Percentiles rank a stretch among this genome's conserved stretches.
phyloP scores from a whole-genome alignment of 108 stramenopile genomes.

The Nitzschia sp. region DNA sequence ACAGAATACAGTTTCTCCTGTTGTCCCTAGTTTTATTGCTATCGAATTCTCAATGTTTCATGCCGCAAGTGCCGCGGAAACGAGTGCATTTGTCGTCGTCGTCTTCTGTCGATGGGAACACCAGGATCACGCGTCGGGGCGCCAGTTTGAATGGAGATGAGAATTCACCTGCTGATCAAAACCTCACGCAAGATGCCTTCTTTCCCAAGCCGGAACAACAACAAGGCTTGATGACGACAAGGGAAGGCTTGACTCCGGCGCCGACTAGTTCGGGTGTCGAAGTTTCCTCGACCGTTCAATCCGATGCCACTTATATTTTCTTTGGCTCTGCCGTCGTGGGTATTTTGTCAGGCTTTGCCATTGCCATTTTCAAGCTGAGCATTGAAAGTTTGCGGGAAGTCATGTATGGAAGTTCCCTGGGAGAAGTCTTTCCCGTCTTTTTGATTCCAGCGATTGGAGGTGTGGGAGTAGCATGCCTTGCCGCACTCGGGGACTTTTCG shows the following conservation, averaged over 20 bases:
- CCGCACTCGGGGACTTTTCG: constrained; percentile 54
- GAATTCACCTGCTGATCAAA: not conserved
- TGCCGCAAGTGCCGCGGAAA: no score
- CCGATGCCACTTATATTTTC: constrained; percentile 6
- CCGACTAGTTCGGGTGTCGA: not conserved
- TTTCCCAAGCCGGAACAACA: not conserved
- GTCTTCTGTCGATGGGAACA: no score
- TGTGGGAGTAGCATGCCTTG: constrained; percentile 51
- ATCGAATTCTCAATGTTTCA: no score
- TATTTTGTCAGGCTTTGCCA: constrained; percentile 53
- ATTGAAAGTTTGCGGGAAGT: constrained; percentile 58
- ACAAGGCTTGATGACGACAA: not conserved
- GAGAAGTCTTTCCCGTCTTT: constrained; percentile 13
- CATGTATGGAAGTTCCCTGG: constrained; percentile 11
- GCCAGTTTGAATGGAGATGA: not conserved
- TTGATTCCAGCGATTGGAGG: constrained; percentile 73
- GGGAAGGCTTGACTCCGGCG: not conserved
- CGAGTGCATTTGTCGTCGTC: no score
- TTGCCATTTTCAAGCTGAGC: constrained; percentile 72
- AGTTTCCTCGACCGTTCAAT: not conserved
- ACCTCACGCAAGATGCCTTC: no score
- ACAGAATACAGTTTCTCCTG: no score
- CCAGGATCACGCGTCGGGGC: no score
- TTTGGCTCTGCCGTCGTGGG: constrained; percentile 61
- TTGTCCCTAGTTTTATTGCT: no score